These are phyloP conservation scores for Cinnamomum chago DNA, from an alignment of 164 flowering plant species.

Conservation along the genomic window DNA sequence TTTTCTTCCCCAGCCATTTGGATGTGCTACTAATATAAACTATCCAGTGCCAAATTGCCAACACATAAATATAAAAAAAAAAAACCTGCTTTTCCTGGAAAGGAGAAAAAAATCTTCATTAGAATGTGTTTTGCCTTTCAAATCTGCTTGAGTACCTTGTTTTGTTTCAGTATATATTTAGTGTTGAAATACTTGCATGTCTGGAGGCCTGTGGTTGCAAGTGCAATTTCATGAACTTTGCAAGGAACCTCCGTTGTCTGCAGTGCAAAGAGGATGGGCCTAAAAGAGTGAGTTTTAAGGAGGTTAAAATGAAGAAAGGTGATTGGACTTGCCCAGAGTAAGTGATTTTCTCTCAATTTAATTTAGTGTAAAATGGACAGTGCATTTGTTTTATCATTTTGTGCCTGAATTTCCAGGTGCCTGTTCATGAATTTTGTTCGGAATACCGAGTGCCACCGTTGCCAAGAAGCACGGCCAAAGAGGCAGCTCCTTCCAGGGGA, in stretches of 20 bases:
- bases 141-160: too few relatives aligned
- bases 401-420: conserved; percentile 41
- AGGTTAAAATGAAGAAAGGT: conserved; percentile 67
- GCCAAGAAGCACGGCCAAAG: conserved; percentile 55
- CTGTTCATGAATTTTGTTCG: conserved; percentile 77
- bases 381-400: neutral
- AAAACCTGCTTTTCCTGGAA: too few relatives aligned
- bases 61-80: too few relatives aligned
- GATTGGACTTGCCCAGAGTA: conserved; percentile 83
- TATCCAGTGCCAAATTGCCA: too few relatives aligned
- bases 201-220: conserved; percentile 33
- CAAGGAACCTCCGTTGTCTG: conserved; percentile 55
- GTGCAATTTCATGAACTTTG: conserved; percentile 69
- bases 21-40: too few relatives aligned
- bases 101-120: too few relatives aligned
- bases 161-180: neutral
- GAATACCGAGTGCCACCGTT: conserved; percentile 62
- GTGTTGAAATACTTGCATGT: neutral
- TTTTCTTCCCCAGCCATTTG: too few relatives aligned
- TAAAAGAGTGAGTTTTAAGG: conserved; percentile 27
- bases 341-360: conserved; percentile 17
- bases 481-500: conserved; percentile 68
- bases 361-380: neutral
- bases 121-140: too few relatives aligned
- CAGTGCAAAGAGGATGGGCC: conserved; percentile 64